A percentile compares a stretch with the other conserved stretches of the same genome.
phyloP scores from a whole-genome alignment of 441 rosid species.

The Gossypium gossypioides region DNA sequence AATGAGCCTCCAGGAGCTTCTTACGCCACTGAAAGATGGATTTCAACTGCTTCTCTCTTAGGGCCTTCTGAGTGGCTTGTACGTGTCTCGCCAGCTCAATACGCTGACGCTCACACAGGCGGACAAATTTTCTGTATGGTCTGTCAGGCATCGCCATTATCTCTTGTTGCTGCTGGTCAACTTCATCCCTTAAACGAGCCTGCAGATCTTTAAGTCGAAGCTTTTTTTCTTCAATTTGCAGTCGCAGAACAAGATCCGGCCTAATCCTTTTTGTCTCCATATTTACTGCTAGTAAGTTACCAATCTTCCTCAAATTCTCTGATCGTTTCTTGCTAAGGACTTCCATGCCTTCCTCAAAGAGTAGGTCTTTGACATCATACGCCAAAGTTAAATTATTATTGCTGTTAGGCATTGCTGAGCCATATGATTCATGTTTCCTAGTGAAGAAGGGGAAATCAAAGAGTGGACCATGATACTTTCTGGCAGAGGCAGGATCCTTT shows the following conservation, averaged over 20 bases:
- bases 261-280: slow-evolving; percentile 91
- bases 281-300: slow-evolving; percentile 69
- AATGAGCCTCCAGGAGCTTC: slow-evolving; percentile 96
- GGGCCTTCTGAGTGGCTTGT: slow-evolving; percentile 71
- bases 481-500: slow-evolving; percentile 66
- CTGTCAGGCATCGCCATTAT: slow-evolving; percentile 99
- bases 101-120: slow-evolving; percentile 93
- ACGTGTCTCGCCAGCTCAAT: slow-evolving; percentile 87
- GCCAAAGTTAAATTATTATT: slow-evolving; percentile 78
- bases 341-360: slow-evolving; percentile 83
- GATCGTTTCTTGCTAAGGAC: slow-evolving; percentile 69
- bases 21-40: slow-evolving; percentile 98
- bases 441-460: slow-evolving; percentile 99
- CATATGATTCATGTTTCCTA: slow-evolving; percentile 87
- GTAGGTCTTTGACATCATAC: slow-evolving; percentile 88
- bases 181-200: slow-evolving; percentile 84
- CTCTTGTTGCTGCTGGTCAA: slow-evolving; percentile 95
- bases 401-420: slow-evolving; percentile 61
- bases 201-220: slow-evolving; percentile 73
- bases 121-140: slow-evolving; percentile 93
- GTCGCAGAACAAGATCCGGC: slow-evolving; percentile 96
- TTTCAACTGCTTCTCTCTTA: slow-evolving; percentile 90
- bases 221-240: slow-evolving; percentile 96
- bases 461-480: slow-evolving; percentile 96
- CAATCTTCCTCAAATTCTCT: slow-evolving; percentile 78